phyloP scores from a whole-genome alignment of 257 asterid species.

The Mentha longifolia region DNA sequence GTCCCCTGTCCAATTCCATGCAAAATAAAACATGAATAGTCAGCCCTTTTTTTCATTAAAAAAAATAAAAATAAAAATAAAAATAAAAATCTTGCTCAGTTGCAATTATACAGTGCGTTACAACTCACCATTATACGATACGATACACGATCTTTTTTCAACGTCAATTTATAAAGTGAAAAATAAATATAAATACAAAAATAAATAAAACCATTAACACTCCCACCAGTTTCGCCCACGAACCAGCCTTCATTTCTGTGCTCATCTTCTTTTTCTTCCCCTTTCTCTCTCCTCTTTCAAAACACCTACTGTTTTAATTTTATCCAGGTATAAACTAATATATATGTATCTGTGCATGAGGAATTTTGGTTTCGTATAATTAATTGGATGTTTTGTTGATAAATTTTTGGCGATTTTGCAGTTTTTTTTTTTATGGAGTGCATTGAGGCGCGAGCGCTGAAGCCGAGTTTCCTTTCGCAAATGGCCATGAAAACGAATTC shows the following conservation, averaged over 20 bases:
- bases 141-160: slow-evolving; percentile 20
- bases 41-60: slow-evolving; percentile 43
- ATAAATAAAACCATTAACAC: slow-evolving; percentile 19
- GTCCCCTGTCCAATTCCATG: slow-evolving; percentile 48
- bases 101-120: slow-evolving; percentile 53
- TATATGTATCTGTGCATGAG: not conserved
- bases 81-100: slow-evolving; percentile 34
- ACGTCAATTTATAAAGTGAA: slow-evolving; percentile 11
- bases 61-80: no score
- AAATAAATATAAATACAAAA: slow-evolving; percentile 3
- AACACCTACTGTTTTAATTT: not conserved
- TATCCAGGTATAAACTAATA: slow-evolving; percentile 18
- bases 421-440: slow-evolving; percentile 64
- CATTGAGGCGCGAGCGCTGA: slow-evolving; percentile 89
- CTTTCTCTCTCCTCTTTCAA: slow-evolving; percentile 16
- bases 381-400: slow-evolving; percentile 17
- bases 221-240: slow-evolving; percentile 85
- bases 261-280: slow-evolving; percentile 37
- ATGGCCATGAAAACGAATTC: slow-evolving; percentile 54
- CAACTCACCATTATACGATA: slow-evolving; percentile 54
- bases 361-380: not conserved
- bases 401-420: not conserved
- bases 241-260: slow-evolving; percentile 66
- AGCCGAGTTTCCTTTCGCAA: slow-evolving; percentile 78
- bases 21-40: slow-evolving; percentile 45